phyloP scores from a whole-genome alignment of 306 rosid genomes.

The Cicer yamashitae region DNA sequence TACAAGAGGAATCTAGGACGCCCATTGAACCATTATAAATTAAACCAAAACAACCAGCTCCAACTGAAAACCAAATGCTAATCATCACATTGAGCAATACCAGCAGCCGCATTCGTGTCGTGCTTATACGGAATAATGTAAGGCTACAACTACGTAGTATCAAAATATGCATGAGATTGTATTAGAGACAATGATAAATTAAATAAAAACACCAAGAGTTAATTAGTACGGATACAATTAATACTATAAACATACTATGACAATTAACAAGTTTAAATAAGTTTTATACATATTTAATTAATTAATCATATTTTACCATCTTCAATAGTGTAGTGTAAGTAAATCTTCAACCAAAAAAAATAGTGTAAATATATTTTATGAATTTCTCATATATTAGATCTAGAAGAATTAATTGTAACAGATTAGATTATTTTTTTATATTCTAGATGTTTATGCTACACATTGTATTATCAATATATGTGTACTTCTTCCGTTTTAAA shows the following conservation, averaged over 20 bases:
- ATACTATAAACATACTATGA: too few species aligned
- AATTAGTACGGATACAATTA: not conserved
- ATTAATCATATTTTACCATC: not conserved
- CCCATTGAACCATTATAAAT: slow-evolving; percentile 12
- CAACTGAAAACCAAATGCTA: slow-evolving; percentile 1
- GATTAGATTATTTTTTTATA: too few species aligned
- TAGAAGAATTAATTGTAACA: too few species aligned
- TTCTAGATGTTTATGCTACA: too few species aligned
- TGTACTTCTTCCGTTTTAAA: too few species aligned
- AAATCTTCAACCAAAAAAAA: too few species aligned
- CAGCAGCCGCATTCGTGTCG: slow-evolving; percentile 34
- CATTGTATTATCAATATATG: too few species aligned
- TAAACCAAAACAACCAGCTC: slow-evolving; percentile 36
- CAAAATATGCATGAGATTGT: not conserved
- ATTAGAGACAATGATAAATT: not conserved
- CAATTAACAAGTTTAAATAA: not conserved
- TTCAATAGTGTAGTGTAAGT: not conserved
- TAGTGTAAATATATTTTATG: too few species aligned
- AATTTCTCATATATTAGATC: too few species aligned
- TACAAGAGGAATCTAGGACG: not conserved
- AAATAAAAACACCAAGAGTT: not conserved
- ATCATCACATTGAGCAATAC: slow-evolving; percentile 2
- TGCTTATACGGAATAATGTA: not conserved
- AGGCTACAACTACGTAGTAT: not conserved
- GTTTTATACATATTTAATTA: not conserved